Evolutionary conservation across 345 rosid genomes (phyloP).

Genomic region (Noccaea caerulescens): DNA sequence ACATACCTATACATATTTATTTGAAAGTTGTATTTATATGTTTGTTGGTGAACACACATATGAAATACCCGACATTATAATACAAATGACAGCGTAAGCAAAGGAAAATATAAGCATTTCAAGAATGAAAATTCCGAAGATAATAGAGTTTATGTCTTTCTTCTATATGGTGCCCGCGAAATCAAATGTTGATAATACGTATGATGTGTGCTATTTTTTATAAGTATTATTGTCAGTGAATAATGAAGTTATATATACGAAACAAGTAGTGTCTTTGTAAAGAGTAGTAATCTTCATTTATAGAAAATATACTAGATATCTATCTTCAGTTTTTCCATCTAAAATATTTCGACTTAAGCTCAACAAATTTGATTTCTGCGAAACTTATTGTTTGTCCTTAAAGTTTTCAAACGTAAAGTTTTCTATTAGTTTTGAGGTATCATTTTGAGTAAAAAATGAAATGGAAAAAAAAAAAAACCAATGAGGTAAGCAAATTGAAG

Average conservation of each 20-base stretch:
- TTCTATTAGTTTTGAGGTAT: conserved; percentile 3
- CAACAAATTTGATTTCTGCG: not conserved
- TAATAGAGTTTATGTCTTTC: not conserved
- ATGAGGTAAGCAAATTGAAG: conserved; percentile 13
- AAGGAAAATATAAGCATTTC: not conserved
- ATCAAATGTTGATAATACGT: conserved; percentile 2
- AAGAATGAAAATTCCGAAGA: not conserved
- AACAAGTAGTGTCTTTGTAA: not conserved
- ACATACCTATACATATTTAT: not conserved
- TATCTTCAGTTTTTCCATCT: not conserved
- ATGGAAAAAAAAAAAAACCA: not conserved
- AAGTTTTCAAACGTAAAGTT: not conserved
- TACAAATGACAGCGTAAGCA: conserved; percentile 7
- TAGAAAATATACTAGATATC: not conserved
- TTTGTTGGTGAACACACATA: conserved; percentile 26
- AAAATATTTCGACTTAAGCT: not conserved
- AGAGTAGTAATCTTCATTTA: not conserved
- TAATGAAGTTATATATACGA: conserved; percentile 4
- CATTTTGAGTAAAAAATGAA: not conserved
- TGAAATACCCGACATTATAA: conserved; percentile 21
- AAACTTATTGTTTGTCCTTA: not conserved
- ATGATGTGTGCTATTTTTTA: not conserved
- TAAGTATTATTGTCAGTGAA: not conserved
- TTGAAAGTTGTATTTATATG: conserved; percentile 24
- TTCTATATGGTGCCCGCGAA: not conserved